A percentile compares a stretch with the other conserved stretches of the same genome.
Conservation (phyloP, 2,329 filamentous ascomycete species). For the Fusarium udum region DNA sequence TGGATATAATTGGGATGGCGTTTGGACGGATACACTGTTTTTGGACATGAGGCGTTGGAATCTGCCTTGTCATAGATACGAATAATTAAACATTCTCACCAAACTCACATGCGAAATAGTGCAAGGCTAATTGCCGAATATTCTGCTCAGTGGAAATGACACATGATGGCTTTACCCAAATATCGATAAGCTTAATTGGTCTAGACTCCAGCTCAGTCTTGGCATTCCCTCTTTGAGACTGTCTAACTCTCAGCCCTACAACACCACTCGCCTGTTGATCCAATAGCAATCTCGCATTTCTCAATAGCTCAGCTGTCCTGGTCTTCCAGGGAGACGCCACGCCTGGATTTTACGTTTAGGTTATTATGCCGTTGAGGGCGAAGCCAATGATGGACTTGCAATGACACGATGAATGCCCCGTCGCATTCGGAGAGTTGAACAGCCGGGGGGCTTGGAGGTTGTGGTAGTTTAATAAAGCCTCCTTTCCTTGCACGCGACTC, state of each 20-base stretch:
- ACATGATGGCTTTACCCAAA: neutral
- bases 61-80: conserved; percentile 6
- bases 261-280: neutral
- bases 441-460: neutral
- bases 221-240: conserved; percentile 5
- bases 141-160: conserved; percentile 5
- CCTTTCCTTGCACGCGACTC: neutral
- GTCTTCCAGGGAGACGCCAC: conserved; percentile 14
- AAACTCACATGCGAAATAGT: neutral
- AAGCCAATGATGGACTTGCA: conserved; percentile 1
- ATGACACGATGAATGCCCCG: neutral
- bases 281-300: neutral
- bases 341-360: neutral
- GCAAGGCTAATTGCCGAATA: neutral
- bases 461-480: conserved; percentile 21
- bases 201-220: conserved; percentile 25
- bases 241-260: conserved; percentile 21
- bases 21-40: neutral
- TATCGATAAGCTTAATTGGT: conserved; percentile 29
- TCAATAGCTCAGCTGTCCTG: conserved; percentile 6
- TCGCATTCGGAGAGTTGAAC: conserved; percentile 11
- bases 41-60: conserved; percentile 9
- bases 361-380: neutral
- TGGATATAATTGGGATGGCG: neutral
- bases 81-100: conserved; percentile 1